Conservation (phyloP, 371 early-diverging fungal species). For the Massospora cicadina region DNA sequence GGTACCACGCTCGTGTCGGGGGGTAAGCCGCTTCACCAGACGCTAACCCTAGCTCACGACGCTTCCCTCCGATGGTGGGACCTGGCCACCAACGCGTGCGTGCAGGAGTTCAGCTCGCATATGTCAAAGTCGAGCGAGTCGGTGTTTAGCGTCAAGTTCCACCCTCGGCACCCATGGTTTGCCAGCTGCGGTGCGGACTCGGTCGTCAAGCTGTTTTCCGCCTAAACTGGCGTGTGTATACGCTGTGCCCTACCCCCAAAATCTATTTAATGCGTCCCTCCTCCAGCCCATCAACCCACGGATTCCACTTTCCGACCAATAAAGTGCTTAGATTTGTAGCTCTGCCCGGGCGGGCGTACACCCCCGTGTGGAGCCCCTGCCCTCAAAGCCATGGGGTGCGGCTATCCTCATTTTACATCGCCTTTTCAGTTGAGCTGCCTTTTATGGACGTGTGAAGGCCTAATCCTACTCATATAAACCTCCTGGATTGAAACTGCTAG, state of each 20-base stretch:
- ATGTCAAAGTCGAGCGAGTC: slow-evolving; percentile 60
- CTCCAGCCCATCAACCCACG: too few species aligned
- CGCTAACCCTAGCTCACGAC: slow-evolving; percentile 40
- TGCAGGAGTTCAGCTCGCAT: slow-evolving; percentile 64
- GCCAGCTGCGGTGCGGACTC: slow-evolving; percentile 65
- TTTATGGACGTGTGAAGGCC: too few species aligned
- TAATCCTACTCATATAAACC: too few species aligned
- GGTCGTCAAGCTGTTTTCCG: slow-evolving; percentile 30
- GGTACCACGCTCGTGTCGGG: slow-evolving; percentile 54
- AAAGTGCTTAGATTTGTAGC: too few species aligned
- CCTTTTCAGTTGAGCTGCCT: too few species aligned
- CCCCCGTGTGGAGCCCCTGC: too few species aligned
- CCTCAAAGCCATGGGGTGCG: too few species aligned
- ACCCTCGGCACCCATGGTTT: slow-evolving; percentile 39
- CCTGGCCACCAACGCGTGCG: slow-evolving; percentile 36
- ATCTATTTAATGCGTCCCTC: not conserved
- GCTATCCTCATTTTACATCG: too few species aligned
- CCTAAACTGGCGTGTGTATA: not conserved
- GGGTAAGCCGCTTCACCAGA: slow-evolving; percentile 21
- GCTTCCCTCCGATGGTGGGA: slow-evolving; percentile 69
- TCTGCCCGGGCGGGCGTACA: too few species aligned
- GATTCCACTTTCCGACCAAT: too few species aligned
- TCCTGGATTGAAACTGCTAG: too few species aligned
- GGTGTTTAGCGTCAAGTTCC: slow-evolving; percentile 46
- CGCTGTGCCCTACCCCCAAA: not conserved